Base-by-base conservation (phyloP, 2,329 filamentous ascomycete genomes). In the Aspergillus unguis region DNA sequence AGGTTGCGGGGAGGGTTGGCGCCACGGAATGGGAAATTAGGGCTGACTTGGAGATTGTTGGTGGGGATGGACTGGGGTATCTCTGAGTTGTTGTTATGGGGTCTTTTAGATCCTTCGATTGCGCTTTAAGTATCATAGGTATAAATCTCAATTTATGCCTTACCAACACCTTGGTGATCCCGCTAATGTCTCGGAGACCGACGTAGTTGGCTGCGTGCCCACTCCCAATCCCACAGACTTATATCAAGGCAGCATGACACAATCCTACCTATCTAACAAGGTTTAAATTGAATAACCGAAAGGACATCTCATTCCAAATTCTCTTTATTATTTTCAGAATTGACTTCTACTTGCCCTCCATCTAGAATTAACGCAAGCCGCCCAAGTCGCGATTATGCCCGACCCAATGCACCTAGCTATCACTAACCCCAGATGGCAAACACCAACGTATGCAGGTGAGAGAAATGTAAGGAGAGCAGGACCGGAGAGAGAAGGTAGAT, bases 1-100 rank as follows among this genome's bases (percentile, higher is more conserved):
- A 95, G 71, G 84, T 92, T 42, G 81, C 90, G 1, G 82, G 84
- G 0, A 82, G 90, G 59, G 86, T 88, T 2, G 92, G 90, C 8
- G 81, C 77, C 0, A 80, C 83, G 56, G 79, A 83, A 23, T 86
- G 82, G 72, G 84, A 85, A 65, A 77, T 92, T 59, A 79, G 86
- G 64, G 83, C 78, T 1, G 88, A 94, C 75, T 67, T 92, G 64
- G 85, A 87, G 61, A 77, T 77, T 2, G 71, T 88, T 29, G 79
- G 80, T 17, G 88, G 86, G 60, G 80, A 78, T 52, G 87, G 87
- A 0, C 67, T 91, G 66, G 71, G 70, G 10, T 75, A 73, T 60
- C 54, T 75, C 40, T 75, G 53, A 64, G 8, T 4, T 43, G 27
- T 31, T 9, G 9, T 7, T 33, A 33, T 33, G 7, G 32, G 7